phyloP scores from a whole-genome alignment of 306 rosid genomes.

The Quercus mongolica region DNA sequence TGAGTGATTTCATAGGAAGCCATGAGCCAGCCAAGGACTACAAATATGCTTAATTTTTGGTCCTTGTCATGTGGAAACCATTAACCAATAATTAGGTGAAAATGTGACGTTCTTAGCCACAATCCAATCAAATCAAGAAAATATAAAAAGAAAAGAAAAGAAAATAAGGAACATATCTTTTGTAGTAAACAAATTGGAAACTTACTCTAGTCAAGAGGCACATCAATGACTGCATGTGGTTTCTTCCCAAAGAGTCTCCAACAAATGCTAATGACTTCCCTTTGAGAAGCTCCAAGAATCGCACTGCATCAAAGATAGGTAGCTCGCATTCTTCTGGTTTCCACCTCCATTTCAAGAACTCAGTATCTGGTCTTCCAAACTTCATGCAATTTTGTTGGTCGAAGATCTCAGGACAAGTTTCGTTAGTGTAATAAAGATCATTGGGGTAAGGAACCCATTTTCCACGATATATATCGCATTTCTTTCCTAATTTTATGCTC shows the following conservation, averaged over 20 bases:
- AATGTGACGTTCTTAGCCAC: too few relatives aligned
- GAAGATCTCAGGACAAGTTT: constrained; percentile 50
- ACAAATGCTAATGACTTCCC: constrained; percentile 79
- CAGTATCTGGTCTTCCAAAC: constrained; percentile 69
- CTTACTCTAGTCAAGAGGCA: constrained; percentile 62
- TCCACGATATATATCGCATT: constrained; percentile 61
- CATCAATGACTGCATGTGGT: constrained; percentile 73
- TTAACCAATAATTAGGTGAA: too few relatives aligned
- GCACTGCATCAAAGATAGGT: constrained; percentile 63
- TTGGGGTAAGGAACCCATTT: constrained; percentile 56
- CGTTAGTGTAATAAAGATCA: constrained; percentile 55
- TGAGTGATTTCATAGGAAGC: too few relatives aligned
- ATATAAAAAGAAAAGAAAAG: too few relatives aligned
- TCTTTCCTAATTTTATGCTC: constrained; percentile 13
- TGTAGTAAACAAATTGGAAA: not conserved
- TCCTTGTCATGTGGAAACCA: too few relatives aligned
- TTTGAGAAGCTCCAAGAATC: constrained; percentile 55
- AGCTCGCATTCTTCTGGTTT: constrained; percentile 75
- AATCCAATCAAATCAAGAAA: too few relatives aligned
- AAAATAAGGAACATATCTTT: too few relatives aligned
- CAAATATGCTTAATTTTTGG: too few relatives aligned
- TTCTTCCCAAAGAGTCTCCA: constrained; percentile 81
- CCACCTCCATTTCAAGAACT: constrained; percentile 85
- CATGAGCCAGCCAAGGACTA: too few relatives aligned
- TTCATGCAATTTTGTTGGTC: constrained; percentile 84